Evolutionary conservation across 73 alveolate genomes (phyloP).

Genomic region (Breviolum minutum): DNA sequence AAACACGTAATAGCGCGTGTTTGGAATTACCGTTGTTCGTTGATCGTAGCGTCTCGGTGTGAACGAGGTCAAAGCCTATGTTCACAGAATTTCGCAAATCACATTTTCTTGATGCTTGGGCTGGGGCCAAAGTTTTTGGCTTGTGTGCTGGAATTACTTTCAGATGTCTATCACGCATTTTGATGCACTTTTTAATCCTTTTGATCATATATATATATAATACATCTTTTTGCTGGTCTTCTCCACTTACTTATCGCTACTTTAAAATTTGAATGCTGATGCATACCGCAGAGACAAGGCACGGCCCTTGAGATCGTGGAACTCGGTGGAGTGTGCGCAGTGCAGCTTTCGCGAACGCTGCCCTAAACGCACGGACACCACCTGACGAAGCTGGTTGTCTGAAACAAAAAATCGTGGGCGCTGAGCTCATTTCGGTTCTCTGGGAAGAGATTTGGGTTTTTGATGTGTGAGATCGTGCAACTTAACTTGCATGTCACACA

Average conservation of each 20-base stretch:
- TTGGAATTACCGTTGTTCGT: neutral
- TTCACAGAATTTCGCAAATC: too few relatives aligned
- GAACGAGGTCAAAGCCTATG: too few relatives aligned
- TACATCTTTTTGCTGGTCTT: too few relatives aligned
- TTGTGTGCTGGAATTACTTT: neutral
- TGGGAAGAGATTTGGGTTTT: neutral
- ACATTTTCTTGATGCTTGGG: too few relatives aligned
- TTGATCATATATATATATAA: neutral
- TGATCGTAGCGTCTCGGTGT: neutral
- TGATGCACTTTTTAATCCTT: neutral
- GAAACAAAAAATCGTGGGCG: too few relatives aligned
- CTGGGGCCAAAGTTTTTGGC: too few relatives aligned
- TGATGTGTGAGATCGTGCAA: neutral
- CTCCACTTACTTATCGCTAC: too few relatives aligned
- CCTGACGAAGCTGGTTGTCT: neutral
- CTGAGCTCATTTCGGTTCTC: too few relatives aligned
- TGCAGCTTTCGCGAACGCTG: constrained; percentile 14
- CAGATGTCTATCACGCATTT: neutral
- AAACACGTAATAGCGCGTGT: neutral
- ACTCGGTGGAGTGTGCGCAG: neutral
- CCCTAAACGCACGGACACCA: constrained; percentile 58
- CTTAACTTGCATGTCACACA: neutral
- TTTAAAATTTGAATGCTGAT: neutral
- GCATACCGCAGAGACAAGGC: neutral
- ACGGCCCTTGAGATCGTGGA: constrained; percentile 56